Evolutionary conservation across 345 rosid species (phyloP).

Genomic region (Gossypium longicalyx): DNA sequence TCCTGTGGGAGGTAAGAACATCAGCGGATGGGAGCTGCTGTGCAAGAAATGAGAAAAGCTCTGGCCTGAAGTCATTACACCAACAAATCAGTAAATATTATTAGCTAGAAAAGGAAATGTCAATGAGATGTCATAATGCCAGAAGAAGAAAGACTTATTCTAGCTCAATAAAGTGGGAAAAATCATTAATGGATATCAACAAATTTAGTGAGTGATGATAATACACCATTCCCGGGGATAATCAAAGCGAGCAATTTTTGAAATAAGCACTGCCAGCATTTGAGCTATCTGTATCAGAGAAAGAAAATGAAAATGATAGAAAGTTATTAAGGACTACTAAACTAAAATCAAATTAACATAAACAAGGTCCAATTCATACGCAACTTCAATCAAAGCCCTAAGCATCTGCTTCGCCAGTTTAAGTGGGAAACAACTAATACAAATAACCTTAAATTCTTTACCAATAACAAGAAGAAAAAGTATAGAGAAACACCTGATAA

Average conservation of each 20-base stretch:
- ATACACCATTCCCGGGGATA: constrained; percentile 91
- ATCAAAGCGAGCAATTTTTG: constrained; percentile 91
- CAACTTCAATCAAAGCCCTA: constrained; percentile 8
- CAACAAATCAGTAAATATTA: constrained; percentile 15
- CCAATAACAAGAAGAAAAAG: neutral
- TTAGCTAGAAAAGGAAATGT: constrained; percentile 14
- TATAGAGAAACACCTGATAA: constrained; percentile 45
- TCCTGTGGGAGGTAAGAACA: constrained; percentile 78
- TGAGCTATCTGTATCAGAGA: constrained; percentile 57
- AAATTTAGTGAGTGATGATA: neutral
- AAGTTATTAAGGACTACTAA: constrained; percentile 11
- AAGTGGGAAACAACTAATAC: neutral
- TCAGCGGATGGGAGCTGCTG: constrained; percentile 83
- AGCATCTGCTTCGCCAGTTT: neutral
- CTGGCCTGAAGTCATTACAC: constrained; percentile 59
- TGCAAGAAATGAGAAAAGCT: constrained; percentile 74
- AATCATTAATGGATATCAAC: constrained; percentile 4
- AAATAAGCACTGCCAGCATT: constrained; percentile 79
- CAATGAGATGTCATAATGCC: neutral
- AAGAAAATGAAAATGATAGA: neutral
- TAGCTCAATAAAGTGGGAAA: neutral
- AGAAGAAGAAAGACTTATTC: neutral
- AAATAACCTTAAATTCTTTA: neutral
- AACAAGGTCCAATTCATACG: neutral
- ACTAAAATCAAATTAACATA: neutral